Percentiles rank a stretch among this genome's conserved stretches.
These are phyloP conservation scores for Kwoniella botswanensis DNA, from an alignment of 768 basidiomycete species.

Conservation along the genomic window DNA sequence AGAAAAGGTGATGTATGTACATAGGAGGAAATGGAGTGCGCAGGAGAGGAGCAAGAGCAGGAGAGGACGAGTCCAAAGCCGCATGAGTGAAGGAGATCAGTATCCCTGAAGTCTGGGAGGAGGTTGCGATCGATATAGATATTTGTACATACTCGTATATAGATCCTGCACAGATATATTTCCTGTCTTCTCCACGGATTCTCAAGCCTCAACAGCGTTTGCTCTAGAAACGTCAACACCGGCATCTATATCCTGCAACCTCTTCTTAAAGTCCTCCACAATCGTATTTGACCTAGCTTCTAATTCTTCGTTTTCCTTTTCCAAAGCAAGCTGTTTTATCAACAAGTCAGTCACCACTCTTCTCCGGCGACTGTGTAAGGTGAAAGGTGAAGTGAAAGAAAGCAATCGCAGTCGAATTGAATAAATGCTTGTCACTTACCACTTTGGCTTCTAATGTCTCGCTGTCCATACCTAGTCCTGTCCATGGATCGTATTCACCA, in stretches of 20 bases:
- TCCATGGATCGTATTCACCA: slow-evolving; percentile 42
- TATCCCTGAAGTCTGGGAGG: too few species aligned
- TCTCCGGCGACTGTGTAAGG: background rate
- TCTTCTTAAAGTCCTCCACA: slow-evolving; percentile 22
- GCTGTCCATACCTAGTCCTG: slow-evolving; percentile 41
- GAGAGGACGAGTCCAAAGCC: too few species aligned
- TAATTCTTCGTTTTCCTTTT: slow-evolving; percentile 42
- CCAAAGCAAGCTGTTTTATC: slow-evolving; percentile 26
- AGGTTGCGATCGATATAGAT: background rate
- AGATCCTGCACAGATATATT: background rate
- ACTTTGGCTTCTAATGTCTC: slow-evolving; percentile 51
- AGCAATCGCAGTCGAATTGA: too few species aligned
- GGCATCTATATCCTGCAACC: slow-evolving; percentile 21
- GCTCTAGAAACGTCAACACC: background rate
- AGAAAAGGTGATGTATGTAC: too few species aligned
- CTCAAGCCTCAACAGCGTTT: background rate
- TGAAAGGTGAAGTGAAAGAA: too few species aligned
- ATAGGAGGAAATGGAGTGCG: too few species aligned
- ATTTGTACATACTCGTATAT: background rate
- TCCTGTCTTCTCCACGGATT: background rate
- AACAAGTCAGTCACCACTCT: slow-evolving; percentile 3
- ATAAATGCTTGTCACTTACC: slow-evolving; percentile 39
- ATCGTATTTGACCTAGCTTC: slow-evolving; percentile 15
- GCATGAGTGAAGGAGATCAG: too few species aligned
- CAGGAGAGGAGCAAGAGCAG: too few species aligned